Evolutionary conservation across 1,284 basidiomycete species (phyloP).

Genomic region (Papiliotrema nemorosa): DNA sequence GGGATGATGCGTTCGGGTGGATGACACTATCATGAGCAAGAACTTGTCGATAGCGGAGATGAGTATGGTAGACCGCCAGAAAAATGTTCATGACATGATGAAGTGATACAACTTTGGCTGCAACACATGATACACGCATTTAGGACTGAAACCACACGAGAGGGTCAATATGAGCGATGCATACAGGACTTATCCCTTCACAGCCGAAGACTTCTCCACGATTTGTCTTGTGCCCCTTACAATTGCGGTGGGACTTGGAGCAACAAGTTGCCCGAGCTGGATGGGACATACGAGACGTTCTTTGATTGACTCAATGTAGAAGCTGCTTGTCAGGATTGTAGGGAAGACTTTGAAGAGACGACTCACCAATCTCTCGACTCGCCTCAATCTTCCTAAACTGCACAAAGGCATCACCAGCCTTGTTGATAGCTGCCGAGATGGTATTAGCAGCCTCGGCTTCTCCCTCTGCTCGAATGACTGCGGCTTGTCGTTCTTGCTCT

Average conservation of each 20-base stretch:
- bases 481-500: slow-evolving; percentile 97
- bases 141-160: background rate
- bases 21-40: background rate
- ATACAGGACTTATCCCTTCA: background rate
- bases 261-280: slow-evolving; percentile 70
- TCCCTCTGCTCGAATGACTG: slow-evolving; percentile 96
- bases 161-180: background rate
- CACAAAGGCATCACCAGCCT: slow-evolving; percentile 91
- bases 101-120: background rate
- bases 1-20: background rate
- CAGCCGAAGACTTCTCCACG: too few species aligned
- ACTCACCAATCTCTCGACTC: slow-evolving; percentile 90
- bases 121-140: background rate
- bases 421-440: slow-evolving; percentile 82
- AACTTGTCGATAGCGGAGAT: background rate
- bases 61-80: background rate
- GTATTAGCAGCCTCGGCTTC: slow-evolving; percentile 95
- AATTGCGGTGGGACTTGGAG: slow-evolving; percentile 65
- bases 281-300: slow-evolving; percentile 85
- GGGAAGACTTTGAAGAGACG: too few species aligned
- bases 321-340: too few species aligned
- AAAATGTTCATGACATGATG: slow-evolving; percentile 1
- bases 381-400: slow-evolving; percentile 96
- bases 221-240: background rate
- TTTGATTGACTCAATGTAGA: slow-evolving; percentile 66